A percentile compares a stretch with the other conserved stretches of the same genome.
These are phyloP conservation scores for Sphagnurus paluster DNA, from an alignment of 1,284 basidiomycete species.

Conservation along the genomic window DNA sequence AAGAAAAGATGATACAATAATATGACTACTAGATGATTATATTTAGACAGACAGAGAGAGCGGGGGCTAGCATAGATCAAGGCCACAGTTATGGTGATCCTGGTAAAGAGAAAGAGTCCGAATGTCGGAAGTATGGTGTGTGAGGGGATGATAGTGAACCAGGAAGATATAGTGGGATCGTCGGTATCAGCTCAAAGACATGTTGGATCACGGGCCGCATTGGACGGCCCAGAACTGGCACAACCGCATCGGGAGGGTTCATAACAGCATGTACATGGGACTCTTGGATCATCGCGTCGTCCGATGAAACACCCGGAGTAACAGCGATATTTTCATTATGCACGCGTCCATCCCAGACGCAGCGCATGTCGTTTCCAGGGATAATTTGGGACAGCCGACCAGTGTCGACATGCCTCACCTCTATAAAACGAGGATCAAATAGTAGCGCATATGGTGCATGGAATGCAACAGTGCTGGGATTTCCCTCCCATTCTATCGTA, in stretches of 20 bases:
- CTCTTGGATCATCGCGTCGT: constrained; percentile 61
- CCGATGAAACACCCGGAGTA: constrained; percentile 64
- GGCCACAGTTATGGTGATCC: constrained; percentile 46
- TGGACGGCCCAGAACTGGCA: constrained; percentile 33
- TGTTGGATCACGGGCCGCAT: constrained; percentile 61
- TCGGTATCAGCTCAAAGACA: constrained; percentile 81
- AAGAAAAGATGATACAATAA: no score
- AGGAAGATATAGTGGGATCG: constrained; percentile 60
- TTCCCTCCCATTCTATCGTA: constrained; percentile 95
- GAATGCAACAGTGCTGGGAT: constrained; percentile 83
- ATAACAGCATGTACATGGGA: constrained; percentile 76
- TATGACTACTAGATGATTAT: no score
- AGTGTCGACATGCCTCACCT: constrained; percentile 86
- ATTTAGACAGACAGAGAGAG: not conserved
- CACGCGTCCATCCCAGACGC: constrained; percentile 85
- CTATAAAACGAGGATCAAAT: constrained; percentile 91
- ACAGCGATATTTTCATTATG: constrained; percentile 48
- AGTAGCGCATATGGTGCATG: constrained; percentile 89
- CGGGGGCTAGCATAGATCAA: constrained; percentile 10
- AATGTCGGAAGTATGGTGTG: constrained; percentile 58
- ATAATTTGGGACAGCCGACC: constrained; percentile 91
- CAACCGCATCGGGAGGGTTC: constrained; percentile 51
- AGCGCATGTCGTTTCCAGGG: constrained; percentile 81
- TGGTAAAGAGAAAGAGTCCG: constrained; percentile 47
- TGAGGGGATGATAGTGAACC: constrained; percentile 63